Evolutionary conservation across 2,329 filamentous ascomycete genomes (phyloP), one percentile per base, ranked within the genome.

Genomic region (Penicillium paneum): DNA sequence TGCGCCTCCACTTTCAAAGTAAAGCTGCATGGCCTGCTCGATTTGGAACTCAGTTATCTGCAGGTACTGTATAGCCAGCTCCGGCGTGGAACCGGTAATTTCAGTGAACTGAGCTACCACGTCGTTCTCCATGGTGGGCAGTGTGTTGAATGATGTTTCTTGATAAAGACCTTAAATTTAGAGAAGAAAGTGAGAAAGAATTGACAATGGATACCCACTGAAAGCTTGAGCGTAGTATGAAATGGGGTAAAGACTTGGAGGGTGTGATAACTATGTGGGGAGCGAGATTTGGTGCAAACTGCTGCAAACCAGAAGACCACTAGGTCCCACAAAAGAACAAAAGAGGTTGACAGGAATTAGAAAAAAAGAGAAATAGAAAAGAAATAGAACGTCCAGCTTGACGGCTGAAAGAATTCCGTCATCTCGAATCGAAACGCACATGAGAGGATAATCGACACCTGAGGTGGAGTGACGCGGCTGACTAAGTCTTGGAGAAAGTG

Each of bases 1-100:
- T 29, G 72, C 76, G 44, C 93, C 91, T 40, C 89, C 90, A 70
- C 89, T 94, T 68, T 95, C 91, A 73, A 91, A 97, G 76, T 86
- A 99, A 12, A 97, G 85, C 67, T 90, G 85, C 65, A 97, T 87
- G 26, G 94, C 94, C 67, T 93, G 88, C 73, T 91, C 86, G 48
- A 93, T 79, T 69, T 96, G 88, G 66, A 86, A 86, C 64, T 90
- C 88, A n/a, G 91, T 87, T 69, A 99, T 83, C 64, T 89, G 83
- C 44, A 97, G 83, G 73, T 95, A 96, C 63, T 89, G 88, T 58
- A 84, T 83, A 29, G 93, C 94, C 59, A 92, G 84, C 61, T 87
- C 81, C 28, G 86, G 81, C 58, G 81, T 84, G 55, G 88, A 84
- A 63, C 86, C 87, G 36, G 94, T 97, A 71, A 99, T 89, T 74